Evolutionary conservation across 2,329 filamentous ascomycete genomes (phyloP), one percentile per base, ranked within the genome.

Genomic region (Teratosphaeria pseudoeucalypti): DNA sequence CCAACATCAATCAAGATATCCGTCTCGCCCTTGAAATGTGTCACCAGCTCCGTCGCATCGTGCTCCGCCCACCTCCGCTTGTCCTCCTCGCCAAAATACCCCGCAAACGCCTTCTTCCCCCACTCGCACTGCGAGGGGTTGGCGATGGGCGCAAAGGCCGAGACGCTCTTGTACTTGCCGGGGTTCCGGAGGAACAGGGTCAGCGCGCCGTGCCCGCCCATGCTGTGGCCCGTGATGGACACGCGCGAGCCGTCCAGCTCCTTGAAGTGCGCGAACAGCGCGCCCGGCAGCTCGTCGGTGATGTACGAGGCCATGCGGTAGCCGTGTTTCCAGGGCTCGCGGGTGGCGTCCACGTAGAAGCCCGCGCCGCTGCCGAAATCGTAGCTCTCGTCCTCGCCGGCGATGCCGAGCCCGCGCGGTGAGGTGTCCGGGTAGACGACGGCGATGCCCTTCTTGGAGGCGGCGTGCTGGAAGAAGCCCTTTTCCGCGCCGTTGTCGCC

Each of bases 251-350:
- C 70, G 73, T 97, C 92, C 34, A 99, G 79, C 70, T 84, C 81
- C 55, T 72, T 79, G 76, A 91, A 95, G 29, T 83, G 81, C 34
- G 75, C 74, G 74, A 92, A 95, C 27, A 97, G 81, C 1, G 85
- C 79, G 16, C 80, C 77, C 0, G 92, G 92, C n/a, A 99, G 85
- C 76, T 99, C 94, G 58, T 82, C 75, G n/a, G 88, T 86, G 66
- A 99, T 82, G 79, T 99, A 99, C 63, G 82, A 85, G 80, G 97
- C 91, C 94, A 99, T 99, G 67, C 86, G 87, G 81, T 99, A 99
- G 72, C 90, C 84, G 58, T 79, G 78, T 61, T 78, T 78, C 80
- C 86, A 99, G 10, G 91, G 90, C 34, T 83, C 81, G 65, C 79
- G 81, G 4, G 85, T 89, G 10, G 92, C 91, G 74, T 99, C 87